Evolutionary conservation across 2,329 filamentous ascomycete species (phyloP).

Genomic region (Diaporthe citri): DNA sequence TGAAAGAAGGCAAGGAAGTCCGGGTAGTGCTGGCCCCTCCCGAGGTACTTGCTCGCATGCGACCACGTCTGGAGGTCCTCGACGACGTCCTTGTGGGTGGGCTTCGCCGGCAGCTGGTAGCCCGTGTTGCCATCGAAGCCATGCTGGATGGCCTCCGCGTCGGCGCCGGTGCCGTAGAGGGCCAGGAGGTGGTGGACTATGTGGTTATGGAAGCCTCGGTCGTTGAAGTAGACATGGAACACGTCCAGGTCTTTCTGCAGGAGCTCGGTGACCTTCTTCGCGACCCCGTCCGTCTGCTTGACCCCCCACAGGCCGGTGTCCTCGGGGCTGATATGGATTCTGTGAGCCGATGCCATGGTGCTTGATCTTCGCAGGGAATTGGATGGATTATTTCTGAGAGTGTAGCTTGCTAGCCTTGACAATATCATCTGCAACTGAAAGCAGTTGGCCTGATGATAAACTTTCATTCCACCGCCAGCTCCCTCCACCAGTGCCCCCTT

Average conservation of each 20-base stretch:
- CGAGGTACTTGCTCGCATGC: conserved; percentile 70
- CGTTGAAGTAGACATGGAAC: conserved; percentile 87
- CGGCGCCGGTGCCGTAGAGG: conserved; percentile 81
- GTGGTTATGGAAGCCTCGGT: conserved; percentile 83
- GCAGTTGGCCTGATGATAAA: neutral
- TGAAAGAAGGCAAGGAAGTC: conserved; percentile 85
- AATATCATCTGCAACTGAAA: conserved; percentile 1
- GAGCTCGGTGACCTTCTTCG: conserved; percentile 73
- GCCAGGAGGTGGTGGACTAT: conserved; percentile 81
- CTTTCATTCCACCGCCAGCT: neutral
- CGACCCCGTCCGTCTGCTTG: conserved; percentile 68
- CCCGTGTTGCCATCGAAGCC: conserved; percentile 74
- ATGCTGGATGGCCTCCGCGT: conserved; percentile 67
- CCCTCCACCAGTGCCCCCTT: neutral
- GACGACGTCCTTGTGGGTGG: conserved; percentile 63
- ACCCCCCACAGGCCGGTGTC: conserved; percentile 63
- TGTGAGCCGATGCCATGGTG: conserved; percentile 61
- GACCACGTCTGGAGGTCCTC: conserved; percentile 68
- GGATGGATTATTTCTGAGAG: neutral
- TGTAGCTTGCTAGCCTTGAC: conserved; percentile 2
- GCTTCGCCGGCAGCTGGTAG: conserved; percentile 73
- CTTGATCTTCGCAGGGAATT: conserved; percentile 7
- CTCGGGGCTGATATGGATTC: conserved; percentile 60
- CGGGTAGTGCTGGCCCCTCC: conserved; percentile 72
- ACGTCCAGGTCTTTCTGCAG: conserved; percentile 81